Base-by-base conservation (phyloP, 441 rosid genomes). In the Breynia disticha region DNA sequence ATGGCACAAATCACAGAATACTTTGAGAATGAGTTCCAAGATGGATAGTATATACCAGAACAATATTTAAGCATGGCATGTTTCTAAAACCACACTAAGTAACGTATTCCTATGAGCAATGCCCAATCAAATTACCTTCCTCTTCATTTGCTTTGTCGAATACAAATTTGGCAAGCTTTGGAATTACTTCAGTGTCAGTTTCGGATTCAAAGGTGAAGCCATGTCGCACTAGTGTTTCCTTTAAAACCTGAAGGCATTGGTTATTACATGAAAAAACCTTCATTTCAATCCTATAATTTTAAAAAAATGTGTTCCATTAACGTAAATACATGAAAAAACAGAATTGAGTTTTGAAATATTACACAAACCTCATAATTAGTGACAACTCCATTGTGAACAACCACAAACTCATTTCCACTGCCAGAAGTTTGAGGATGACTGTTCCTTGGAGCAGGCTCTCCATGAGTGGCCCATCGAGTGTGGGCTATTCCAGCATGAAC, bases 401-500 rank as follows among this genome's bases (percentile, higher is more conserved):
- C 96, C 79, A 93, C 50, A 51, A 93, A 93, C 32, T 88, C 98
- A 70, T 93, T 80, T 55, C 76, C 96, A 69, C 68, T 58, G 65
- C 95, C 95, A 15, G 97, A 86, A 7, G 80, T 59, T 72, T 93
- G 97, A 46, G 97, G 98, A 72, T 93, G 98, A 68, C 97, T 76
- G 59, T 93, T 93, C 74, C 86, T 79, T 16, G 97, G 79, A 63
- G 97, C 81, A 47, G 96, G 98, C 61, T 84, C 97, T 51, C 98
- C 97, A 64, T 93, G 98, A 49, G 98, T 88, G 19, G 97, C 97
- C 97, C 97, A 93, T 28, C 98, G 76, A 0, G 97, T 93, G 69
- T 93, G 98, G 6, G 97, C 98, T 65, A 93, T 93, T 20, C 97
- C 95, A 52, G 95, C 98, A 72, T 93, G 98, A 35, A 72, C 48